Percentiles rank a stretch among this genome's conserved stretches.
Conservation (phyloP, 2,329 filamentous ascomycete species). For the Akanthomyces muscarius region DNA sequence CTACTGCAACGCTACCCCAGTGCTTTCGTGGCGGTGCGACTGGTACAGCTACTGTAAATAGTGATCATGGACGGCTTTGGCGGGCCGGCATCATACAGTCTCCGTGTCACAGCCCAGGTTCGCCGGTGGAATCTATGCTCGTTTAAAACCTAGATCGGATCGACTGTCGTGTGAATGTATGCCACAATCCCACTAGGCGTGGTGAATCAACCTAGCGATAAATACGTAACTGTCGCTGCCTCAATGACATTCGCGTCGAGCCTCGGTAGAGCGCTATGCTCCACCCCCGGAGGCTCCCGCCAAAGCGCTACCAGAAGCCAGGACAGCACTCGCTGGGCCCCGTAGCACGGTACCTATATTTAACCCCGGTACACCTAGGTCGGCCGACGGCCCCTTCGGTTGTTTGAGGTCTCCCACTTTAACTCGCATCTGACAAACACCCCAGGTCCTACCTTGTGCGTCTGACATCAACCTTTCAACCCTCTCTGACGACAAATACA, state of each 20-base stretch:
- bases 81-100: slow-evolving; percentile 5
- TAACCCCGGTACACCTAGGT: not conserved
- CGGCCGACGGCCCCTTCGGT: not conserved
- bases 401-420: not conserved
- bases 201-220: not conserved
- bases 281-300: slow-evolving; percentile 12
- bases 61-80: slow-evolving; percentile 2
- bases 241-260: not conserved
- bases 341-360: not conserved
- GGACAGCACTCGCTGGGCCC: not conserved
- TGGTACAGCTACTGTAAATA: not conserved
- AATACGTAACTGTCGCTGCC: slow-evolving; percentile 5
- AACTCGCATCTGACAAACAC: slow-evolving; percentile 10
- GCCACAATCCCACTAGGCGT: not conserved
- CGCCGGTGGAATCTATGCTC: not conserved
- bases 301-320: not conserved
- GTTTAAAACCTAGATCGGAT: not conserved
- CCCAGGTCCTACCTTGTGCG: not conserved
- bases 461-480: slow-evolving; percentile 15
- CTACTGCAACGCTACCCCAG: not conserved
- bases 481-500: not conserved
- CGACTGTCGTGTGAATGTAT: not conserved
- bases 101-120: not conserved
- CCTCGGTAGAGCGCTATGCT: slow-evolving; percentile 14
- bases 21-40: not conserved